phyloP scores from a whole-genome alignment of 179 eudicot genomes.

The Silene vulgaris region DNA sequence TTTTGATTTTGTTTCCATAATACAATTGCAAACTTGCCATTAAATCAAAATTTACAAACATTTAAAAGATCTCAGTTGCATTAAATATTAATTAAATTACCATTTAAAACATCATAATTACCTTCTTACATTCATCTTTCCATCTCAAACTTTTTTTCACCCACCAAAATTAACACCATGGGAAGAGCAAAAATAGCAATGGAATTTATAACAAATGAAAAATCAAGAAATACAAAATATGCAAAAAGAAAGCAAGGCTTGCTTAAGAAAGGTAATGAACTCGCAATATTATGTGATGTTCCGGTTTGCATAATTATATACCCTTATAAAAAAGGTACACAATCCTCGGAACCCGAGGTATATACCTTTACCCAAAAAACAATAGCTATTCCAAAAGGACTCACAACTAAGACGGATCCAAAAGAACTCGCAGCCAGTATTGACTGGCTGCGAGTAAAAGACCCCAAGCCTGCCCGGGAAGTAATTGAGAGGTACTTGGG shows the following conservation, averaged over 20 bases:
- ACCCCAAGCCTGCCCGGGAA: slow-evolving; percentile 3
- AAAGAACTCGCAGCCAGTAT: not conserved
- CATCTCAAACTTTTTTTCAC: not conserved
- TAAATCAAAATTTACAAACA: not conserved
- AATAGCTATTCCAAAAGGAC: not conserved
- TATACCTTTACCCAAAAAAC: slow-evolving; percentile 20
- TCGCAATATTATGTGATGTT: slow-evolving; percentile 50
- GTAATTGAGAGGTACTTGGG: slow-evolving; percentile 25
- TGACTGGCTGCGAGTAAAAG: not conserved
- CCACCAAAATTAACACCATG: slow-evolving; percentile 17
- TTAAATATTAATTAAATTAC: not conserved
- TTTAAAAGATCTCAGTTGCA: slow-evolving; percentile 7
- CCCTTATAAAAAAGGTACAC: slow-evolving; percentile 26
- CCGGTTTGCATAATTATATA: slow-evolving; percentile 46
- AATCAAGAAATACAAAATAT: slow-evolving; percentile 33
- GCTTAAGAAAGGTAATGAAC: slow-evolving; percentile 44
- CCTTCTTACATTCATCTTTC: slow-evolving; percentile 16
- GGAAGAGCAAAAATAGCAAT: slow-evolving; percentile 49
- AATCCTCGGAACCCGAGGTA: slow-evolving; percentile 22
- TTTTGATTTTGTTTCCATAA: not conserved
- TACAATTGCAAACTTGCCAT: not conserved
- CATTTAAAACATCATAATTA: slow-evolving; percentile 17
- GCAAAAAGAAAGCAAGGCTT: slow-evolving; percentile 46
- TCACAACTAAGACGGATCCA: not conserved
- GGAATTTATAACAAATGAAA: slow-evolving; percentile 40